Percentiles rank a stretch among this genome's conserved stretches.
Evolutionary conservation across 345 rosid species (phyloP).

Genomic region (Eucalyptus microcorys): DNA sequence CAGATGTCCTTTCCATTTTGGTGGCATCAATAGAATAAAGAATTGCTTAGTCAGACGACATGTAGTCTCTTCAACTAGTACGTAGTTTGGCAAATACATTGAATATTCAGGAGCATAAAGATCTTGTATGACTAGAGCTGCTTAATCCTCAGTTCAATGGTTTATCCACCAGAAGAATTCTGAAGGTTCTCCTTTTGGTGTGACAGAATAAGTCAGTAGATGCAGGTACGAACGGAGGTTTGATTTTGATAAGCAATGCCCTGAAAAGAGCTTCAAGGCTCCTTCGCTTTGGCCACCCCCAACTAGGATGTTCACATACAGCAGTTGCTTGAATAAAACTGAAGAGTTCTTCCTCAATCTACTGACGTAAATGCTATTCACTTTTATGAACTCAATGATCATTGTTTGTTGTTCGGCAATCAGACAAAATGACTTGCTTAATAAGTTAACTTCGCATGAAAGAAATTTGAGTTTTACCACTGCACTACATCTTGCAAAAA

Average conservation of each 20-base stretch:
- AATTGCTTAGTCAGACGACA: background rate
- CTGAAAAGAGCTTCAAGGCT: background rate
- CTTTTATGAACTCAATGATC: background rate
- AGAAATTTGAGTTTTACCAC: slow-evolving; percentile 28
- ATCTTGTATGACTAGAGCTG: background rate
- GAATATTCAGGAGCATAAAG: background rate
- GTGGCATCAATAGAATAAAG: background rate
- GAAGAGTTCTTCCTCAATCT: background rate
- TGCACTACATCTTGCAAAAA: slow-evolving; percentile 43
- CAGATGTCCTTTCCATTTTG: background rate
- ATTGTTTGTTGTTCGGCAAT: background rate
- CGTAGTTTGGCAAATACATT: background rate
- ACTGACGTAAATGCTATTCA: background rate
- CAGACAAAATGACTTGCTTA: background rate
- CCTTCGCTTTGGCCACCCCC: background rate
- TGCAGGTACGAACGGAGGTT: background rate
- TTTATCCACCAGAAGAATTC: background rate
- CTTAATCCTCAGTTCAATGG: background rate
- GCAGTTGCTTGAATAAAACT: background rate
- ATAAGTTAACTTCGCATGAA: background rate
- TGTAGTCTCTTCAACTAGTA: background rate
- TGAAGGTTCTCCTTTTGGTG: background rate
- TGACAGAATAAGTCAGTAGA: background rate
- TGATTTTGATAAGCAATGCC: background rate
- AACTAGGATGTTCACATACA: background rate